These are phyloP conservation scores for Tylopilus sp. DNA, from an alignment of 768 basidiomycete genomes.

Conservation along the genomic window DNA sequence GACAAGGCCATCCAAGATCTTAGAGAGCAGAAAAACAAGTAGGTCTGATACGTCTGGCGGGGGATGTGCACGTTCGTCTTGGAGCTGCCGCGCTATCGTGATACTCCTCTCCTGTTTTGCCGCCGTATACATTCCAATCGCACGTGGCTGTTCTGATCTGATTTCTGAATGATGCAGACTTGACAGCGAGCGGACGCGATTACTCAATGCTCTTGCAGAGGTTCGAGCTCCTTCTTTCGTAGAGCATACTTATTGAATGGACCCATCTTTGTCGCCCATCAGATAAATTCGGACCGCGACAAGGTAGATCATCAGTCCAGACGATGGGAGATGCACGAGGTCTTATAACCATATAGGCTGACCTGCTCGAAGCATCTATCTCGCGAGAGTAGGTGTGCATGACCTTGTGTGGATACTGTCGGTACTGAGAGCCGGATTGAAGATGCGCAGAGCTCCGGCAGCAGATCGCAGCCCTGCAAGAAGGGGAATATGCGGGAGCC, in stretches of 20 bases:
- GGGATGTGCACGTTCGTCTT: background rate
- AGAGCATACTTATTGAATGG: slow-evolving; percentile 10
- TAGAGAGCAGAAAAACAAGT: slow-evolving; percentile 84
- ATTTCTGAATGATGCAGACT: slow-evolving; percentile 41
- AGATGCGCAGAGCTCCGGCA: slow-evolving; percentile 66
- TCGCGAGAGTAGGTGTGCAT: slow-evolving; percentile 56
- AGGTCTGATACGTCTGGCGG: slow-evolving; percentile 24
- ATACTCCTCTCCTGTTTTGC: background rate
- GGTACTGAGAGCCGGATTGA: slow-evolving; percentile 10
- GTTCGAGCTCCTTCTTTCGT: slow-evolving; percentile 36
- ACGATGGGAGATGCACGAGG: slow-evolving; percentile 2
- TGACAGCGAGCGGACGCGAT: slow-evolving; percentile 69
- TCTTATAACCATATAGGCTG: slow-evolving; percentile 42
- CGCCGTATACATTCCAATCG: background rate
- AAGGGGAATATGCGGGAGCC: slow-evolving; percentile 71
- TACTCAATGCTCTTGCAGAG: slow-evolving; percentile 68
- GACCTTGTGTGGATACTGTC: slow-evolving; percentile 1
- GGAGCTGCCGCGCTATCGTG: background rate
- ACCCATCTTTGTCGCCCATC: background rate
- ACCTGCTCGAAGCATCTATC: slow-evolving; percentile 63
- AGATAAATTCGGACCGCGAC: slow-evolving; percentile 83
- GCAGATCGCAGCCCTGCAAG: slow-evolving; percentile 65
- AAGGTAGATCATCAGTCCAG: slow-evolving; percentile 39
- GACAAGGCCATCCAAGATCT: slow-evolving; percentile 76
- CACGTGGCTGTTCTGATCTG: slow-evolving; percentile 12